These are phyloP conservation scores for Paecilomyces dactylethromorphus DNA, from an alignment of 2,329 filamentous ascomycete species.

Conservation along the genomic window DNA sequence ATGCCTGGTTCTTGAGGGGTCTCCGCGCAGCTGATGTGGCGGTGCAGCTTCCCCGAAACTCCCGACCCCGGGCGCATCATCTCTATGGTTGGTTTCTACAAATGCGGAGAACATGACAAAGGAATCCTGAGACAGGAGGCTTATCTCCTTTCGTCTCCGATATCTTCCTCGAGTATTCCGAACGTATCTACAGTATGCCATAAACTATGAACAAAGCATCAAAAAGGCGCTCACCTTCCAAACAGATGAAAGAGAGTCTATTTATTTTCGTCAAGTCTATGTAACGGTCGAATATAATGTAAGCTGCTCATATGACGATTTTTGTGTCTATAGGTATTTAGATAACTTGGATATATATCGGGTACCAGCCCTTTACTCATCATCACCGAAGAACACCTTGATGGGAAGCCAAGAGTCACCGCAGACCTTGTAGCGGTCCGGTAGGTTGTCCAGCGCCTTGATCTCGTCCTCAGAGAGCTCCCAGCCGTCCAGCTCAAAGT, in stretches of 20 bases:
- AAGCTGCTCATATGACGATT: not conserved
- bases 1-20: conserved; percentile 19
- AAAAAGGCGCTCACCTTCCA: not conserved
- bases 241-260: not conserved
- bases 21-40: conserved; percentile 6
- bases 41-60: conserved; percentile 4
- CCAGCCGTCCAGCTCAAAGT: conserved; percentile 72
- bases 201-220: not conserved
- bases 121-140: not conserved
- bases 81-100: not conserved
- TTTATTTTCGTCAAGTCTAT: not conserved
- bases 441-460: conserved; percentile 58
- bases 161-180: not conserved
- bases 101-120: not conserved
- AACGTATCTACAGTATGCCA: not conserved
- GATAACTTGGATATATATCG: conserved; percentile 8
- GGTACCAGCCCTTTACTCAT: conserved; percentile 52
- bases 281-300: not conserved
- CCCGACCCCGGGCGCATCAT: conserved; percentile 2
- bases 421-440: conserved; percentile 78
- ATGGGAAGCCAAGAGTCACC: conserved; percentile 64
- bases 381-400: conserved; percentile 77
- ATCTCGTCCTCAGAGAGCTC: conserved; percentile 67
- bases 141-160: not conserved
- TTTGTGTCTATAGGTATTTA: conserved; percentile 13